phyloP scores from a whole-genome alignment of 2,329 filamentous ascomycete genomes.

The Colletotrichum tabaci region DNA sequence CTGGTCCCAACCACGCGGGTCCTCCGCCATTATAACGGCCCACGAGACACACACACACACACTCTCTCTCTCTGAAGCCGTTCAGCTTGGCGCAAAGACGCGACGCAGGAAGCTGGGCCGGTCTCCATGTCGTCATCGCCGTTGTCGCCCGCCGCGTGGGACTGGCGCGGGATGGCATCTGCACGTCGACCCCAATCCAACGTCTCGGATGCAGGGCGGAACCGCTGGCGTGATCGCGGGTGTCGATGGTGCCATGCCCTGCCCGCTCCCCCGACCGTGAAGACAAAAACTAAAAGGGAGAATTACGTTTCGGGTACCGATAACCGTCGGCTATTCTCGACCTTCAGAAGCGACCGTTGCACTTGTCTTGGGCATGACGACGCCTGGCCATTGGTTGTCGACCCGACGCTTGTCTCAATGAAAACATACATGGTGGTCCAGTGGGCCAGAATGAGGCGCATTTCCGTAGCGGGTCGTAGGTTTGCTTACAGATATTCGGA shows the following conservation, averaged over 20 bases:
- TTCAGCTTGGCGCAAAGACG: constrained; percentile 10
- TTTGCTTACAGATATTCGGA: background rate
- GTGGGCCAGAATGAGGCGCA: background rate
- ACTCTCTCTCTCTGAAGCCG: background rate
- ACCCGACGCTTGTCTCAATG: background rate
- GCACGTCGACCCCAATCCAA: constrained; percentile 29
- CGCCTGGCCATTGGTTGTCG: background rate
- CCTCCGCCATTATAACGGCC: background rate
- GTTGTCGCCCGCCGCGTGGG: constrained; percentile 33
- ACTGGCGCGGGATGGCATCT: constrained; percentile 36
- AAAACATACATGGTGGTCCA: background rate
- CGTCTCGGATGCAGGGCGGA: constrained; percentile 23
- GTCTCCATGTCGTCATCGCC: constrained; percentile 36
- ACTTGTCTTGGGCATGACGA: background rate
- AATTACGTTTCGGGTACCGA: background rate
- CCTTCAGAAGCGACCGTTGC: too few relatives aligned
- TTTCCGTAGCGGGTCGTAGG: background rate
- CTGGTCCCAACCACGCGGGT: background rate
- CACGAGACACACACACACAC: too few relatives aligned
- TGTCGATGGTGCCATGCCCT: constrained; percentile 37
- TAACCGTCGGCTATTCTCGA: constrained; percentile 12
- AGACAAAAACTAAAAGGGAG: background rate
- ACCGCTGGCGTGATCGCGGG: constrained; percentile 37
- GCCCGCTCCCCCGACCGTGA: background rate
- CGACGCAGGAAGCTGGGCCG: background rate